Base-by-base conservation (phyloP, 257 asterid species). In the Capsicum chinense region DNA sequence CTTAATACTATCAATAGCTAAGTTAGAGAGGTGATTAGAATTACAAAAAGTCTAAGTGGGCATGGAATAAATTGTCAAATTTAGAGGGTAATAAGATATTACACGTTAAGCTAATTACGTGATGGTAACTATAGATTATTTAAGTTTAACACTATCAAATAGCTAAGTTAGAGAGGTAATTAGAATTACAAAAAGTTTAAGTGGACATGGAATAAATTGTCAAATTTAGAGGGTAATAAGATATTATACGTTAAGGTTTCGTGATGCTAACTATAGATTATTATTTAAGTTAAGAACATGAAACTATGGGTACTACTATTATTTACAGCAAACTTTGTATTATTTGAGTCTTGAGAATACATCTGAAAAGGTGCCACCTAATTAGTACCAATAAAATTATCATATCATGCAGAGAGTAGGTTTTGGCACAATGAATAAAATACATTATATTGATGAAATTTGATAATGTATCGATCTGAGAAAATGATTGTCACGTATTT, bases 401-500 rank as follows among this genome's bases (percentile, higher is more conserved):
- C 9, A 37, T 66, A 66, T 83, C 73, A 57, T 50, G 82, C n/a
- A 74, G 5, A 71, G 87, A 80, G 85, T 82, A 62, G 86, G 85
- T 85, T 82, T 35, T 79, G 37, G 62, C 73, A 71, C 54, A 70
- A 62, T 58, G 68, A 26, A 9, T 56, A 39, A 73, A 60, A 48
- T 74, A 16, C 71, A 39, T 4, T 2, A 39, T 39, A 39, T 39
- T 39, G 42, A 39, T 16, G 47, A 48, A 14, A 63, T 81, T 79
- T 79, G 19, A 6, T 80, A 39, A 48, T 56, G 39, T 64, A 50
- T 82, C 10, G 3, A 35, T 63, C 11, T 80, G 68, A 37, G 58
- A 62, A 84, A 83, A 85, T 84, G 21, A 66, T 86, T 85, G 79
- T 67, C 83, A 80, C 83, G 71, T 79, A 80, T 81, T 84, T 87